Evolutionary conservation across 140 eudicot genomes (phyloP), one percentile per base, ranked within the genome.

Genomic region (Anethum foeniculum): DNA sequence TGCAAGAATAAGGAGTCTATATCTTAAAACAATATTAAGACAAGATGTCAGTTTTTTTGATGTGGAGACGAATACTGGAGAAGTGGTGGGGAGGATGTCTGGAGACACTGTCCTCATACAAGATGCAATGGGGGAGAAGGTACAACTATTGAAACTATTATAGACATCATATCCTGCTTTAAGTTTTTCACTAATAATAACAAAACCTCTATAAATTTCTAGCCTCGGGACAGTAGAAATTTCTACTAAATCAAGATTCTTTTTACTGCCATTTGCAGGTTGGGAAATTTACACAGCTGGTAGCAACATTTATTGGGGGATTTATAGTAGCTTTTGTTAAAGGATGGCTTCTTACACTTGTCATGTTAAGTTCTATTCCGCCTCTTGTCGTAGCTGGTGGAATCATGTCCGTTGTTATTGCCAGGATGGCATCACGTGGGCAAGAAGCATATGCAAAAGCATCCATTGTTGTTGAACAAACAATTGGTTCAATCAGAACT

Each of bases 291-390:
- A 77, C 88, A 54, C 99, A 95, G 77, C 85, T 95, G 39, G 15
- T 90, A 1, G 77, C 96, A 32, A 90, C 97, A n/a, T 95, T 95
- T 77, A 0, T 95, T 7, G 99, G 97, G 82, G 97, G 99, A 15
- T 92, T 95, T 85, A 91, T 86, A 68, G 78, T 95, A 56, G 97
- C 97, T 41, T 95, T 95, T 36, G 3, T 77, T 47, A 89, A 87
- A 86, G 99, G 97, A 49, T 95, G 97, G 97, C 96, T 95, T 84
- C 99, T 95, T 79, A 89, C 97, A 12, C 91, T 94, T 43, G 97
- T 92, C 68, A 85, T 94, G 97, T 79, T 94, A 60, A 34, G 91
- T 46, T 77, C 90, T 7, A 89, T 92, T 77, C 97, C 97, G 73
- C 89, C 87, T 1, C 79, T 94, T 81, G 99, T 85, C 3, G 78